These are phyloP conservation scores for Remersonia thermophila DNA, from an alignment of 2,329 filamentous ascomycete genomes.

Conservation along the genomic window DNA sequence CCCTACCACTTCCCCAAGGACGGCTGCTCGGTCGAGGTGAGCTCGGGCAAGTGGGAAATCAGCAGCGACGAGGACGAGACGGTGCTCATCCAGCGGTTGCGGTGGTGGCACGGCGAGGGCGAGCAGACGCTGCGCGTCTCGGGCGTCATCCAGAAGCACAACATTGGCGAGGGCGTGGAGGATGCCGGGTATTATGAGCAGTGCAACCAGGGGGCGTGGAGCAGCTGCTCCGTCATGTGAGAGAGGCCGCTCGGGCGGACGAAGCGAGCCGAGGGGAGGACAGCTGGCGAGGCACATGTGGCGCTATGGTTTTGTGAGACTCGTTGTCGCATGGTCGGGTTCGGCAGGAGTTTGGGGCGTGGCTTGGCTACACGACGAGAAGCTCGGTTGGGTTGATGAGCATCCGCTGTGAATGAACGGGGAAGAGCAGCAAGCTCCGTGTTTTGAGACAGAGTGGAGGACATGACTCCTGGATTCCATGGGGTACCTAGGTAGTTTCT, in stretches of 20 bases:
- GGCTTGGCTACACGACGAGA: no score
- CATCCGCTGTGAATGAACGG: no score
- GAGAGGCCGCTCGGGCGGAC: neutral
- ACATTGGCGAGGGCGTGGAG: conserved; percentile 50
- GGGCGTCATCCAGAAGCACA: conserved; percentile 57
- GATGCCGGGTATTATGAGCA: conserved; percentile 63
- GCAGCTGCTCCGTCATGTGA: conserved; percentile 42
- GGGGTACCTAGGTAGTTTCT: no score
- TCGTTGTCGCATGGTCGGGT: no score
- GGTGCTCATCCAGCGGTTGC: conserved; percentile 59
- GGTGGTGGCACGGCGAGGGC: conserved; percentile 88
- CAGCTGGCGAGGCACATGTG: no score
- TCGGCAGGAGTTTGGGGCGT: no score
- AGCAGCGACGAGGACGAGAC: conserved; percentile 58
- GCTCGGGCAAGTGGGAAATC: conserved; percentile 83
- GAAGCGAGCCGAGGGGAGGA: no score
- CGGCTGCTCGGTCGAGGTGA: conserved; percentile 59
- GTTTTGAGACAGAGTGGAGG: no score
- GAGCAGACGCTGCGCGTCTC: conserved; percentile 68
- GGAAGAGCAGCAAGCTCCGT: no score
- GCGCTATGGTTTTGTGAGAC: no score
- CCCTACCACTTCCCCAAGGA: conserved; percentile 83
- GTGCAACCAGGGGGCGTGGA: conserved; percentile 38
- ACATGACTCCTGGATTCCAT: no score
- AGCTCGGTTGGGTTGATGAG: no score